A percentile compares a stretch with the other conserved stretches of the same genome.
Evolutionary conservation across 257 asterid species (phyloP).

Genomic region (Gentiana straminea): DNA sequence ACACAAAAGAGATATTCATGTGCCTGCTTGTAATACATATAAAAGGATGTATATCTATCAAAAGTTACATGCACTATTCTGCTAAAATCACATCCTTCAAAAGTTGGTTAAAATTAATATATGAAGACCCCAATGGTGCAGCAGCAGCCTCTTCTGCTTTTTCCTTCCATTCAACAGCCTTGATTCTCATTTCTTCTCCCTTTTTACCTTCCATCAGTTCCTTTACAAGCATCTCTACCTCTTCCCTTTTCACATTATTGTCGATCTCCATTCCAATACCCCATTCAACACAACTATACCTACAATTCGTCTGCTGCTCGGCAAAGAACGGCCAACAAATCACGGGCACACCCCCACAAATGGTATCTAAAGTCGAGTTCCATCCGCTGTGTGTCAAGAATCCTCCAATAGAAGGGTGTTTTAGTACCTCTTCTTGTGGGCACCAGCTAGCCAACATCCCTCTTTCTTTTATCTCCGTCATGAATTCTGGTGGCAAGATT

Average conservation of each 20-base stretch:
- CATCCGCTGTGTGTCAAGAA: constrained; percentile 49
- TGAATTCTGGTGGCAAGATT: constrained; percentile 33
- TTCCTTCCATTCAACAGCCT: constrained; percentile 29
- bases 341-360: constrained; percentile 33
- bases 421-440: constrained; percentile 37
- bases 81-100: constrained; percentile 15
- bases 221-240: constrained; percentile 32
- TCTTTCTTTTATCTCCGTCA: constrained; percentile 28
- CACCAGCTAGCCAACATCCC: constrained; percentile 43
- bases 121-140: constrained; percentile 22
- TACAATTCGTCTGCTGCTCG: constrained; percentile 46
- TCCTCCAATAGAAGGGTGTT: constrained; percentile 41
- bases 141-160: constrained; percentile 30
- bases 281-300: constrained; percentile 37
- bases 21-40: too few species aligned
- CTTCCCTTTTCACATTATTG: constrained; percentile 35
- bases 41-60: background rate
- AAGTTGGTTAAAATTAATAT: constrained; percentile 20
- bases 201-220: constrained; percentile 47
- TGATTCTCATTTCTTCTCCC: constrained; percentile 35
- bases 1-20: too few species aligned
- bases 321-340: constrained; percentile 51
- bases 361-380: constrained; percentile 43
- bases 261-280: constrained; percentile 43
- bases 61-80: too few species aligned